Percentiles rank a stretch among this genome's conserved stretches.
Evolutionary conservation across 495 filamentous ascomycete species (phyloP).

Genomic region (Aspergillus mulundensis): DNA sequence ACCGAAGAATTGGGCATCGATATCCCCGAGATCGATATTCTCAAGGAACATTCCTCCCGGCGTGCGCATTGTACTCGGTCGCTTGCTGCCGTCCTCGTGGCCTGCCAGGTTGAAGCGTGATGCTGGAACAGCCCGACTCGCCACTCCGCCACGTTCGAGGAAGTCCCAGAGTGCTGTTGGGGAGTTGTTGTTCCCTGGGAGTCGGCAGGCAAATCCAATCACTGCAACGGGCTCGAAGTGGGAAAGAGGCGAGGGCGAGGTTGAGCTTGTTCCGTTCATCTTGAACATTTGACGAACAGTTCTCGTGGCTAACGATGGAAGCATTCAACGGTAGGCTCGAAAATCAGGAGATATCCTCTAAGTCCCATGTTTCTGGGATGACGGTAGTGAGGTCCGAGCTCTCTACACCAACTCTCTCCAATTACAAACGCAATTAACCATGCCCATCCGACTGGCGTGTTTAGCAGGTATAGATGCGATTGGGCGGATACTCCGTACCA

Average conservation of each 20-base stretch:
- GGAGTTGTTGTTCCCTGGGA: constrained; percentile 4
- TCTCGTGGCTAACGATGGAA: too few species aligned
- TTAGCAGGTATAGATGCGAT: too few species aligned
- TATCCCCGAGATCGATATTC: background rate
- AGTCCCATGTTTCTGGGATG: too few species aligned
- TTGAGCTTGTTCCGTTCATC: background rate
- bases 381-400: too few species aligned
- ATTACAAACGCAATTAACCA: too few species aligned
- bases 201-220: constrained; percentile 10
- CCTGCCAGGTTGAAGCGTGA: background rate
- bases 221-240: background rate
- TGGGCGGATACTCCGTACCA: too few species aligned
- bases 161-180: constrained; percentile 4
- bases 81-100: constrained; percentile 6
- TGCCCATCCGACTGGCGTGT: too few species aligned
- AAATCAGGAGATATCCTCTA: too few species aligned
- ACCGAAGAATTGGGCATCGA: constrained; percentile 8
- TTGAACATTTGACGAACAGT: background rate
- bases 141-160: background rate
- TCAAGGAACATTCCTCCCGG: constrained; percentile 13
- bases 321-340: too few species aligned
- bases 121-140: background rate
- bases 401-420: too few species aligned
- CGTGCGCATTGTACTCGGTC: background rate
- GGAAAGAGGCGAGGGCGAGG: background rate